Conservation (phyloP, 495 filamentous ascomycete species). For the Cercophora scortea region DNA sequence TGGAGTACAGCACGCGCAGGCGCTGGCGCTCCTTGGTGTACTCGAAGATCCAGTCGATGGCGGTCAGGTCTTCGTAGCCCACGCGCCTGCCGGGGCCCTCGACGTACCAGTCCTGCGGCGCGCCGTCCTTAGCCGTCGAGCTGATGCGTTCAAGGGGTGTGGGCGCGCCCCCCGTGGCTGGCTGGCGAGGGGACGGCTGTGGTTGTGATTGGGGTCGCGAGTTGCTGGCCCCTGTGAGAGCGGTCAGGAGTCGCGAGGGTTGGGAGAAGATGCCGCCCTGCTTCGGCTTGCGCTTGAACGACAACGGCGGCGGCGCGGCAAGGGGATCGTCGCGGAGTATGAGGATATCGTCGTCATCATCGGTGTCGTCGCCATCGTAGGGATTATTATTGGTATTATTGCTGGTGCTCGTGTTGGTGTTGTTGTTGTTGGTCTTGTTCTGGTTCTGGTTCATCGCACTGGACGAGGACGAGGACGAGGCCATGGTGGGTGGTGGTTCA, state of each 20-base stretch:
- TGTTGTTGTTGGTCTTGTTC: too few species aligned
- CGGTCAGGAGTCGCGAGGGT: constrained; percentile 46
- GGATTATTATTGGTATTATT: not conserved
- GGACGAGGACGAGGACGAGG: too few species aligned
- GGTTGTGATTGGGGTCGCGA: too few species aligned
- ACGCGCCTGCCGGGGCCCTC: constrained; percentile 88
- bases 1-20: constrained; percentile 63
- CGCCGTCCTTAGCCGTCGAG: constrained; percentile 49
- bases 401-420: constrained; percentile 2
- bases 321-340: constrained; percentile 43
- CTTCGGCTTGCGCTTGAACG: constrained; percentile 81
- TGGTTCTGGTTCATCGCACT: too few species aligned
- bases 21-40: constrained; percentile 94
- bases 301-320: constrained; percentile 48
- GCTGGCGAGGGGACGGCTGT: not conserved
- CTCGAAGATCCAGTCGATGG: constrained; percentile 99
- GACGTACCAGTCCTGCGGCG: constrained; percentile 74
- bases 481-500: not conserved
- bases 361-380: constrained; percentile 21
- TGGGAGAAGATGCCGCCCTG: constrained; percentile 33
- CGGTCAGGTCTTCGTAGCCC: constrained; percentile 92
- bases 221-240: constrained; percentile 39
- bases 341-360: constrained; percentile 33
- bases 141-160: not conserved
- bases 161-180: not conserved